These are phyloP conservation scores for Streptanthus diversifolius DNA, from an alignment of 345 rosid species.

Conservation along the genomic window DNA sequence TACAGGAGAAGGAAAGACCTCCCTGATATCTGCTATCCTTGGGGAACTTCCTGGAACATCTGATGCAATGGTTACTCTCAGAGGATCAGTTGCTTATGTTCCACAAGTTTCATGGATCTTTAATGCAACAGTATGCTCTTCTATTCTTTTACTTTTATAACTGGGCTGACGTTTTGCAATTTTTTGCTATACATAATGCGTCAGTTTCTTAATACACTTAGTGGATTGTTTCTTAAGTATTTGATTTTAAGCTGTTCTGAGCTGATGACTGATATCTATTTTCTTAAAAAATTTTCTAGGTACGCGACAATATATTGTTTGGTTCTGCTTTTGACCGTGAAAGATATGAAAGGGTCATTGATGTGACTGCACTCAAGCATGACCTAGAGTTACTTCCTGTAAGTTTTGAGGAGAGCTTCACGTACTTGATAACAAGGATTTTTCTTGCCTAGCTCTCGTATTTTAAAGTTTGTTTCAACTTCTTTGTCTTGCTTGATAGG, in stretches of 20 bases:
- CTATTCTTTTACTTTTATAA: not conserved
- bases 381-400: slow-evolving; percentile 46
- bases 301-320: slow-evolving; percentile 67
- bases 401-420: slow-evolving; percentile 28
- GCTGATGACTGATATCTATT: not conserved
- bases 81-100: slow-evolving; percentile 67
- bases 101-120: slow-evolving; percentile 91
- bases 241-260: slow-evolving; percentile 3
- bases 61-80: slow-evolving; percentile 46
- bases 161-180: not conserved
- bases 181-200: not conserved
- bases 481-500: slow-evolving; percentile 37
- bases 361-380: slow-evolving; percentile 57
- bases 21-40: slow-evolving; percentile 61
- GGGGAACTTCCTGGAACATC: slow-evolving; percentile 69
- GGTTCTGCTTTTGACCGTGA: slow-evolving; percentile 44
- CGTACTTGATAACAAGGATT: slow-evolving; percentile 3
- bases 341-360: slow-evolving; percentile 52
- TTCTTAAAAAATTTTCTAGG: slow-evolving; percentile 39
- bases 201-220: not conserved
- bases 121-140: slow-evolving; percentile 80
- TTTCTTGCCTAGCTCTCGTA: slow-evolving; percentile 7
- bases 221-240: not conserved
- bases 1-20: slow-evolving; percentile 75
- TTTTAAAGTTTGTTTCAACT: slow-evolving; percentile 15